Conservation (phyloP, 805 yeast species). For the Wickerhamomyces xylosicus region DNA sequence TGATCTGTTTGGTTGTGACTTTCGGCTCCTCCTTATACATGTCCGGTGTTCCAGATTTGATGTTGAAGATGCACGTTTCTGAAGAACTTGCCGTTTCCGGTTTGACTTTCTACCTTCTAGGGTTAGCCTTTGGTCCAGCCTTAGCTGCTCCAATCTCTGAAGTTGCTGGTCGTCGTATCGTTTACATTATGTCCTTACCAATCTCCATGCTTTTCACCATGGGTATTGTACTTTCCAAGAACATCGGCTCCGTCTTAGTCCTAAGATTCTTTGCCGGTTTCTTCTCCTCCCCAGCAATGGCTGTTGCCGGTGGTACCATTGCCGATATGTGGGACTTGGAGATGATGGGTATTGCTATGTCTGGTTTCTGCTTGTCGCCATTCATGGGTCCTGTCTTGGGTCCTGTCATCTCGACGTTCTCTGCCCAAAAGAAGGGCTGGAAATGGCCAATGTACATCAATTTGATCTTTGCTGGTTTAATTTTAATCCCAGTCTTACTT, state of each 20-base stretch:
- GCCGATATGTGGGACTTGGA: conserved; percentile 65
- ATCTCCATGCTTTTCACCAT: conserved; percentile 59
- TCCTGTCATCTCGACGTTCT: conserved; percentile 67
- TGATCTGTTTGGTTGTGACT: conserved; percentile 57
- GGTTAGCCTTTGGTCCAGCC: conserved; percentile 64
- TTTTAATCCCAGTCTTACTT: conserved; percentile 35
- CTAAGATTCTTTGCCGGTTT: conserved; percentile 68
- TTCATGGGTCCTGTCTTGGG: conserved; percentile 75
- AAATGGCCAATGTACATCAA: conserved; percentile 68
- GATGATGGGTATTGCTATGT: conserved; percentile 64
- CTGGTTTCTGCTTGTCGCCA: conserved; percentile 69
- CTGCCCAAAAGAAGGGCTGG: conserved; percentile 51
- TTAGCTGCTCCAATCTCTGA: conserved; percentile 68
- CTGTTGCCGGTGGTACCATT: conserved; percentile 80
- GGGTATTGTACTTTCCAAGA: conserved; percentile 60
- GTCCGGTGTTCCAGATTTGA: conserved; percentile 49
- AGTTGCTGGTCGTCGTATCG: conserved; percentile 53
- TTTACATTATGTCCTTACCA: conserved; percentile 51
- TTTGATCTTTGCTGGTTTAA: conserved; percentile 51
- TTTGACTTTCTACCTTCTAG: conserved; percentile 56
- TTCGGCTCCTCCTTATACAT: conserved; percentile 70
- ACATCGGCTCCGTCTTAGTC: conserved; percentile 52
- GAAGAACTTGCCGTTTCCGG: conserved; percentile 59
- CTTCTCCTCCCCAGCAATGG: conserved; percentile 72
- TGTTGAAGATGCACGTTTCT: conserved; percentile 36